phyloP scores from a whole-genome alignment of 352 stramenopile genomes.

The Chrysophaeum taylorii region DNA sequence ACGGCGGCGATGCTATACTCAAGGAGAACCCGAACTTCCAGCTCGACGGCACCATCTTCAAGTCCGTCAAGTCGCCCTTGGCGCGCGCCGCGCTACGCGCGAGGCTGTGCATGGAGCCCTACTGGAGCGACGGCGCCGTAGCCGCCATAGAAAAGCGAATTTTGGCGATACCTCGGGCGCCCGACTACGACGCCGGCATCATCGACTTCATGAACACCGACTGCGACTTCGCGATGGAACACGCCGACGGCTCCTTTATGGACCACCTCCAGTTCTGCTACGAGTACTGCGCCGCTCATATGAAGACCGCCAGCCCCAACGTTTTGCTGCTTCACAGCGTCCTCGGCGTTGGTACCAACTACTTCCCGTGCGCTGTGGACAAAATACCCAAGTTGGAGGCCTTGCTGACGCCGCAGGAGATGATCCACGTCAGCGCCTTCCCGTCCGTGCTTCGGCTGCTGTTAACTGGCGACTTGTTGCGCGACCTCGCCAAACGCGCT shows the following conservation, averaged over 20 bases:
- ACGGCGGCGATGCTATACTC: no score
- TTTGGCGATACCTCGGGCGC: neutral
- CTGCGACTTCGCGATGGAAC: slow-evolving; percentile 21
- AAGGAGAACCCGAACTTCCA: no score
- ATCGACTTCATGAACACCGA: slow-evolving; percentile 19
- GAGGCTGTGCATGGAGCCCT: slow-evolving; percentile 16
- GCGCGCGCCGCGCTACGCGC: slow-evolving; percentile 12
- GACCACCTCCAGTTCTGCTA: slow-evolving; percentile 24
- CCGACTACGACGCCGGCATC: neutral
- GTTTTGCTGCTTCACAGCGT: slow-evolving; percentile 18
- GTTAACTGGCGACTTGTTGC: neutral
- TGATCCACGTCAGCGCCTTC: slow-evolving; percentile 19
- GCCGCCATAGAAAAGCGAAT: neutral
- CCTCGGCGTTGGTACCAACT: slow-evolving; percentile 22
- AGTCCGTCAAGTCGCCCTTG: neutral
- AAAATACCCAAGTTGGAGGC: slow-evolving; percentile 13
- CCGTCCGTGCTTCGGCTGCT: slow-evolving; percentile 15
- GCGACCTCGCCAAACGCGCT: slow-evolving; percentile 1
- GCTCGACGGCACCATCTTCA: no score
- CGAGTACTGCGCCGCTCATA: slow-evolving; percentile 14
- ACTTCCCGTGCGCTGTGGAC: slow-evolving; percentile 5
- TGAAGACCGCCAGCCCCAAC: neutral
- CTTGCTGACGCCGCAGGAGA: slow-evolving; percentile 6
- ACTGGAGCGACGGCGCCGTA: slow-evolving; percentile 14
- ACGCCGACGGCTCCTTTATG: slow-evolving; percentile 21